These are phyloP conservation scores for Oxalis stricta DNA, from an alignment of 441 rosid species.

Conservation along the genomic window DNA sequence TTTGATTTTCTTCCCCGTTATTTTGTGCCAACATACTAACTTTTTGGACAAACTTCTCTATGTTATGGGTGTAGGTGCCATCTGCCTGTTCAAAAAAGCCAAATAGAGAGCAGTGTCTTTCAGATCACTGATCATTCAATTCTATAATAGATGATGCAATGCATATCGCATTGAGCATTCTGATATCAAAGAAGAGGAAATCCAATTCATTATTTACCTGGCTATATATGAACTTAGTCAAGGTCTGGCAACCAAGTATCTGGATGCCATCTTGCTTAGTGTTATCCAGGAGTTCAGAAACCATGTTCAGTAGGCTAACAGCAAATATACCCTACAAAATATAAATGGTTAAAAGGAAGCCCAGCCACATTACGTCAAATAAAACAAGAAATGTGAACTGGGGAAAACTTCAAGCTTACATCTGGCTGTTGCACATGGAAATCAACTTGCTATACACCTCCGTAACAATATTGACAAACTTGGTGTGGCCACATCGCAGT, in stretches of 20 bases:
- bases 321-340: constrained; percentile 69
- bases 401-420: constrained; percentile 30
- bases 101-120: background rate
- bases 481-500: constrained; percentile 56
- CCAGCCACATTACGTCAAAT: background rate
- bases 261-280: constrained; percentile 50
- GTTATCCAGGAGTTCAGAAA: constrained; percentile 64
- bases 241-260: constrained; percentile 83
- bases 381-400: background rate
- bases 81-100: constrained; percentile 41
- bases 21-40: constrained; percentile 61
- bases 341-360: background rate
- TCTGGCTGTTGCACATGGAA: constrained; percentile 70
- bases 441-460: constrained; percentile 74
- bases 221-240: constrained; percentile 70
- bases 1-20: constrained; percentile 35
- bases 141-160: background rate
- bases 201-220: constrained; percentile 36
- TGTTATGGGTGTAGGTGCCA: constrained; percentile 66
- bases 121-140: background rate
- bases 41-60: constrained; percentile 59
- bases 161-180: background rate
- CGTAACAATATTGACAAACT: constrained; percentile 45
- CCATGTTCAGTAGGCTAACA: constrained; percentile 67
- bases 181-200: background rate